Conservation (phyloP, 2,329 filamentous ascomycete genomes). For the Lecanicillium sp. region DNA sequence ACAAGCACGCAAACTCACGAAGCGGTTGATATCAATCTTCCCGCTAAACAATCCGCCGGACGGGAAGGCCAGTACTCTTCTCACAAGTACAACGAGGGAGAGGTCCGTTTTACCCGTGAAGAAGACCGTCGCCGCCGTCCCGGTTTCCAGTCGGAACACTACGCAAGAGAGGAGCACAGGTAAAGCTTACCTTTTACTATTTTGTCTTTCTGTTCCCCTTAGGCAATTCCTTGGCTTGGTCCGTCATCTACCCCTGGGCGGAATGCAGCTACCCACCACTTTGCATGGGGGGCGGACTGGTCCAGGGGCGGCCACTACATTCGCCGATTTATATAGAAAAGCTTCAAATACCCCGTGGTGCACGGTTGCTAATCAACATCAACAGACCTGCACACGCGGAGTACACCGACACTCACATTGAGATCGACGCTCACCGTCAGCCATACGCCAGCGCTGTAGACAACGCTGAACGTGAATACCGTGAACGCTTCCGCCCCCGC, state of each 20-base stretch:
- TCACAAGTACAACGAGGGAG: slow-evolving; percentile 68
- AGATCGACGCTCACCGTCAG: slow-evolving; percentile 49
- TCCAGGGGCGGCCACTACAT: too few species aligned
- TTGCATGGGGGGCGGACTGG: neutral
- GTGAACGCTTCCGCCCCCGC: slow-evolving; percentile 48
- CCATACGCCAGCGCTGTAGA: slow-evolving; percentile 47
- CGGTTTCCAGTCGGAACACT: slow-evolving; percentile 49
- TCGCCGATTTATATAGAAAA: too few species aligned
- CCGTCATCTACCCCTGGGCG: too few species aligned
- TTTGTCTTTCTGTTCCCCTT: too few species aligned
- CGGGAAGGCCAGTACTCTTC: slow-evolving; percentile 93
- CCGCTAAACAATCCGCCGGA: slow-evolving; percentile 72
- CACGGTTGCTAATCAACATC: too few species aligned
- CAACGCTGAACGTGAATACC: slow-evolving; percentile 58
- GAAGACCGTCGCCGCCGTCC: slow-evolving; percentile 69
- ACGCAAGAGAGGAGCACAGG: slow-evolving; percentile 43
- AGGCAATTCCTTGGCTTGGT: too few species aligned
- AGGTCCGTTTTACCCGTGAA: slow-evolving; percentile 73
- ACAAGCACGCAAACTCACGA: slow-evolving; percentile 61
- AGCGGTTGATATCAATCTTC: slow-evolving; percentile 79
- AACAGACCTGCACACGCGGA: slow-evolving; percentile 28
- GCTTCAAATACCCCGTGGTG: neutral
- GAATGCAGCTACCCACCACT: too few species aligned
- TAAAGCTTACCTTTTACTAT: slow-evolving; percentile 32
- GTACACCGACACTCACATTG: slow-evolving; percentile 58